phyloP scores from a whole-genome alignment of 768 basidiomycete species.

The Cantharellus cinnabarinus region DNA sequence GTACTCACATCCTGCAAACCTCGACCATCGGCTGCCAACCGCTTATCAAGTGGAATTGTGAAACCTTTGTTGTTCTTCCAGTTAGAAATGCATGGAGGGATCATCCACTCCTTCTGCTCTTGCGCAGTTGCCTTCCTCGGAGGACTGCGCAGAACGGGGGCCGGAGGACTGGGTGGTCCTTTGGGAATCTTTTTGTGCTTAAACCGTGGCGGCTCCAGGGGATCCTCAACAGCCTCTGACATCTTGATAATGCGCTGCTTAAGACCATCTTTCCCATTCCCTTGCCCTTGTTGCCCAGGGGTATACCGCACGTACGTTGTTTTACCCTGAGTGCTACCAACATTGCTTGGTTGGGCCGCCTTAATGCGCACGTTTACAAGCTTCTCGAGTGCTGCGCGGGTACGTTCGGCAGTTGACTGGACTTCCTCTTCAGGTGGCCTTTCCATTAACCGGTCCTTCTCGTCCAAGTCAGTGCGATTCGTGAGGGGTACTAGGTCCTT shows the following conservation, averaged over 20 bases:
- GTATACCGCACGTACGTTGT: slow-evolving; percentile 91
- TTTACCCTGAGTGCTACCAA: slow-evolving; percentile 66
- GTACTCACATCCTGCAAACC: slow-evolving; percentile 83
- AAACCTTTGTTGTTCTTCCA: slow-evolving; percentile 99
- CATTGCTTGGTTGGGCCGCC: slow-evolving; percentile 91
- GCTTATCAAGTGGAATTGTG: slow-evolving; percentile 95
- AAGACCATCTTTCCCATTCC: slow-evolving; percentile 33
- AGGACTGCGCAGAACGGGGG: slow-evolving; percentile 85
- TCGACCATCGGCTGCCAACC: slow-evolving; percentile 92
- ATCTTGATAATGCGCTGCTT: slow-evolving; percentile 98
- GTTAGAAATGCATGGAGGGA: slow-evolving; percentile 97
- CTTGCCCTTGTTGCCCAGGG: slow-evolving; percentile 66
- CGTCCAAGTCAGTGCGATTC: slow-evolving; percentile 72
- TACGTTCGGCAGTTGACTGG: slow-evolving; percentile 76
- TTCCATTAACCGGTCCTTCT: slow-evolving; percentile 58
- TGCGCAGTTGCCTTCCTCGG: slow-evolving; percentile 90
- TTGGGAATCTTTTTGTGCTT: slow-evolving; percentile 98
- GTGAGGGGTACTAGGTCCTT: slow-evolving; percentile 89
- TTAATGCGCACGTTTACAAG: slow-evolving; percentile 93
- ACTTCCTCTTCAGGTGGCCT: slow-evolving; percentile 88
- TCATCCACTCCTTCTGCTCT: slow-evolving; percentile 99
- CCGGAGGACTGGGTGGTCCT: slow-evolving; percentile 90
- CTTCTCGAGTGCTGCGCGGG: slow-evolving; percentile 79
- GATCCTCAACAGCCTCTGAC: slow-evolving; percentile 95
- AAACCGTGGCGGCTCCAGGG: slow-evolving; percentile 88